Percentiles rank a stretch among this genome's conserved stretches.
phyloP scores from a whole-genome alignment of 2,329 filamentous ascomycete genomes.

The Cryphonectria radicalis region DNA sequence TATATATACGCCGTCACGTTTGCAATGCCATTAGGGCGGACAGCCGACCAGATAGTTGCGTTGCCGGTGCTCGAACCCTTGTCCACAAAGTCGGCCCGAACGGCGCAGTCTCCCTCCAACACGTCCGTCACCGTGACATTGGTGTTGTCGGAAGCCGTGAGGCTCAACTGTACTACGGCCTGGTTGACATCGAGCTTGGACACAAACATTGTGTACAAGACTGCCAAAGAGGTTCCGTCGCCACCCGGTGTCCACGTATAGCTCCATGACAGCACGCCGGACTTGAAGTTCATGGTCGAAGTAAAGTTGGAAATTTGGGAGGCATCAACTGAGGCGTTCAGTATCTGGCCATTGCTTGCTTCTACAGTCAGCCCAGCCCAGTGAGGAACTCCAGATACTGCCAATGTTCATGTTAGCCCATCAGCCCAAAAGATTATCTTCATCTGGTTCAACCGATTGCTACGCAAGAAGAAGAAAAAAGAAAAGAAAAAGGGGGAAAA shows the following conservation, averaged over 20 bases:
- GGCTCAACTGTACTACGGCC: slow-evolving; percentile 54
- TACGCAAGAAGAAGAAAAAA: no score
- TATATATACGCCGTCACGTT: slow-evolving; percentile 64
- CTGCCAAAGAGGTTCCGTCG: slow-evolving; percentile 50
- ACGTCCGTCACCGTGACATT: slow-evolving; percentile 68
- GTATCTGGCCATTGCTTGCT: slow-evolving; percentile 53
- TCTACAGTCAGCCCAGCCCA: slow-evolving; percentile 52
- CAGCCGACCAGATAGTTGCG: slow-evolving; percentile 62
- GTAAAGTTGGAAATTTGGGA: slow-evolving; percentile 63
- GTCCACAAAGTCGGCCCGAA: slow-evolving; percentile 61
- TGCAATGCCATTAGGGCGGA: slow-evolving; percentile 63
- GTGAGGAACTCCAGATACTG: slow-evolving; percentile 69
- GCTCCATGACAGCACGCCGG: slow-evolving; percentile 65
- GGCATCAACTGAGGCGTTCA: slow-evolving; percentile 65
- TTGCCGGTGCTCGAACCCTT: slow-evolving; percentile 58
- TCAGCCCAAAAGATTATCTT: not conserved
- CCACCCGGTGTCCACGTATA: slow-evolving; percentile 67
- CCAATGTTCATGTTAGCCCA: not conserved
- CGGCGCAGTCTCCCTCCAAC: slow-evolving; percentile 70
- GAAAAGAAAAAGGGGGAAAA: not conserved
- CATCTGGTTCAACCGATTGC: no score
- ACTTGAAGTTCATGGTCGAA: slow-evolving; percentile 65
- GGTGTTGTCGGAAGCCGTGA: slow-evolving; percentile 57
- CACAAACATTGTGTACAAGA: slow-evolving; percentile 69
- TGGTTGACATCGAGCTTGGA: slow-evolving; percentile 67